phyloP scores from a whole-genome alignment of 495 filamentous ascomycete genomes.

The Talaromyces adpressus region DNA sequence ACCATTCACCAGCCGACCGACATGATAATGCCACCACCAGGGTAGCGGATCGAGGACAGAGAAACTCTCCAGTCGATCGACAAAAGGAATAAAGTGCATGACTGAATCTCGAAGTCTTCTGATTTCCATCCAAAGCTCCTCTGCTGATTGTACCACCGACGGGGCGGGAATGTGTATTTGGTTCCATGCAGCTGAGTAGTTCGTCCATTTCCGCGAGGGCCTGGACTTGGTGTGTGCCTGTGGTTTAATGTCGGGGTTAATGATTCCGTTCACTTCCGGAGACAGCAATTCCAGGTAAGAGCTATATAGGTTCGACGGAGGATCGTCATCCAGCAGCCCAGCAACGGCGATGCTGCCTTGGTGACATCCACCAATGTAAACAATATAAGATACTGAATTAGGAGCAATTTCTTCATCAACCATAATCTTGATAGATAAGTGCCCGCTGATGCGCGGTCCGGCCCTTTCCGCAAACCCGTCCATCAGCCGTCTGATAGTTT shows the following conservation, averaged over 20 bases:
- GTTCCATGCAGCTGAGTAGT: neutral
- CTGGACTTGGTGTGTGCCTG: neutral
- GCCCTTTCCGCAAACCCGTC: conserved; percentile 42
- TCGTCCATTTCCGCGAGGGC: neutral
- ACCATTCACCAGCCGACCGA: conserved; percentile 25
- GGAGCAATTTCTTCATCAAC: conserved; percentile 41
- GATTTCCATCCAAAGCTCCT: neutral
- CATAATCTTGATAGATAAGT: conserved; percentile 61
- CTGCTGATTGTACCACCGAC: neutral
- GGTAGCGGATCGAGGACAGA: conserved; percentile 31
- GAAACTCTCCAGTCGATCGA: conserved; percentile 11
- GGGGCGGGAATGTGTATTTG: neutral
- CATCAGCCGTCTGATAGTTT: conserved; percentile 56
- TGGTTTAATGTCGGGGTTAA: neutral
- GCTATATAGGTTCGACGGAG: conserved; percentile 14
- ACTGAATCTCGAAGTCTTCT: neutral
- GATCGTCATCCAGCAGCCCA: conserved; percentile 19
- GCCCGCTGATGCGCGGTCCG: conserved; percentile 53
- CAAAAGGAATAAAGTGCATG: neutral
- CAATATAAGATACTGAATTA: conserved; percentile 29
- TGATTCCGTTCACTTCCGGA: conserved; percentile 3
- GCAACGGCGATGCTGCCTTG: conserved; percentile 25
- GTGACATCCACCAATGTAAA: conserved; percentile 32
- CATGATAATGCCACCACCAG: conserved; percentile 42
- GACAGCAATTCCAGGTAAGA: conserved; percentile 34